A percentile compares a stretch with the other conserved stretches of the same genome.
phyloP scores from a whole-genome alignment of 164 flowering plant species.

The Piper longum region DNA sequence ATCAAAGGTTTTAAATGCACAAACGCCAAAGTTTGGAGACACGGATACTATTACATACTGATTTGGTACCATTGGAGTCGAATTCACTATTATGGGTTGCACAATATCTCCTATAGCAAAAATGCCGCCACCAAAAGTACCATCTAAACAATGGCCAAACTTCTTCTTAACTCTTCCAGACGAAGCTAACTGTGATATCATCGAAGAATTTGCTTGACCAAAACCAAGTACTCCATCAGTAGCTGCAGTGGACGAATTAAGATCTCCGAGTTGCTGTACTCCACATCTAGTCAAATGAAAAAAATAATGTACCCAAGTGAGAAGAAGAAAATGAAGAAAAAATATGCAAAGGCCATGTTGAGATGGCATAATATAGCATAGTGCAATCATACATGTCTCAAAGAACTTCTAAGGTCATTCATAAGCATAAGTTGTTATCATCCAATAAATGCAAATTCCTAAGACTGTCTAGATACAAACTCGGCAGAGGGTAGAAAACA shows the following conservation, averaged over 20 bases:
- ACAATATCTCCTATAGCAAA: conserved; percentile 85
- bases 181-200: conserved; percentile 80
- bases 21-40: no score
- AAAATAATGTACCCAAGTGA: not conserved
- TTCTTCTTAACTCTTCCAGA: conserved; percentile 59
- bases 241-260: conserved; percentile 53
- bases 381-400: no score
- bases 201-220: conserved; percentile 82
- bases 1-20: no score
- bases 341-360: not conserved
- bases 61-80: conserved; percentile 67
- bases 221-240: conserved; percentile 93
- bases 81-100: conserved; percentile 48
- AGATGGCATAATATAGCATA: no score
- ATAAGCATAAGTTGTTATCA: no score
- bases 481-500: no score
- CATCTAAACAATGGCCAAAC: conserved; percentile 86
- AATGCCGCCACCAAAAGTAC: conserved; percentile 73
- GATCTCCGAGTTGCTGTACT: conserved; percentile 61
- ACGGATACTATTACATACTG: conserved; percentile 44
- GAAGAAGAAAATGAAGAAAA: no score
- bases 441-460: no score
- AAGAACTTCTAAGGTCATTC: no score
- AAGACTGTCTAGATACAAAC: no score
- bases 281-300: conserved; percentile 47